Base-by-base conservation (phyloP, 345 rosid genomes). In the Eucalyptus cloeziana region DNA sequence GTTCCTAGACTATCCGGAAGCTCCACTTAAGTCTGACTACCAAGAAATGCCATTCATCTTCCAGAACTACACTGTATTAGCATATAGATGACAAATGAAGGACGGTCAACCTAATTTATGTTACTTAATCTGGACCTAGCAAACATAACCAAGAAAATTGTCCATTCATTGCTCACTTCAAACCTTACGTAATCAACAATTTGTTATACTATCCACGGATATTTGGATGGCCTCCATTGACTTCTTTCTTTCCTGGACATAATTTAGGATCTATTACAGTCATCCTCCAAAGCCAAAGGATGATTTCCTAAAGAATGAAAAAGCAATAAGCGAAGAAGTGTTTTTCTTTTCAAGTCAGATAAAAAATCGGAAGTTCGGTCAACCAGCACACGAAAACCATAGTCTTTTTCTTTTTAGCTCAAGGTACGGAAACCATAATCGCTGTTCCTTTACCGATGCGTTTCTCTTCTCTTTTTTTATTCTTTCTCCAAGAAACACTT, bases 221-320 rank as follows among this genome's bases (percentile, higher is more conserved):
- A 44, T 40, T 3, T 69, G 6, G 14, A 71, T 19, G 83, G 45
- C 24, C 5, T 21, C 43, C 83, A 21, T 71, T 37, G 83, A 71
- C 22, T 71, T 6, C 83, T 71, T 71, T 71, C 83, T 71, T 37
- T 71, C 83, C 45, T 71, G 45, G 45, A 71, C 13, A 24, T 19
- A 2, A 71, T 71, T 71, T 71, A 71, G 27, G 25, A 21, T 37
- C 30, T 50, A 86, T n/a, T 49, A 50, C 62, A 17, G 25, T 31
- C 24, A 10, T 86, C 24, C 44, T 44, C 60, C 44, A 50, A 86
- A 7, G 40, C 60, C 43, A 51, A n/a, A 49, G 43, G 62, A 27
- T 43, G 87, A 37, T 33, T 90, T 94, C 98, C 94, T 92, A 71
- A 5, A 21, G 43, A 71, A 16, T 12, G 45, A 40, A 71, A 71